These are phyloP conservation scores for Sclerotinia nivalis DNA, from an alignment of 2,329 filamentous ascomycete genomes.

Conservation along the genomic window DNA sequence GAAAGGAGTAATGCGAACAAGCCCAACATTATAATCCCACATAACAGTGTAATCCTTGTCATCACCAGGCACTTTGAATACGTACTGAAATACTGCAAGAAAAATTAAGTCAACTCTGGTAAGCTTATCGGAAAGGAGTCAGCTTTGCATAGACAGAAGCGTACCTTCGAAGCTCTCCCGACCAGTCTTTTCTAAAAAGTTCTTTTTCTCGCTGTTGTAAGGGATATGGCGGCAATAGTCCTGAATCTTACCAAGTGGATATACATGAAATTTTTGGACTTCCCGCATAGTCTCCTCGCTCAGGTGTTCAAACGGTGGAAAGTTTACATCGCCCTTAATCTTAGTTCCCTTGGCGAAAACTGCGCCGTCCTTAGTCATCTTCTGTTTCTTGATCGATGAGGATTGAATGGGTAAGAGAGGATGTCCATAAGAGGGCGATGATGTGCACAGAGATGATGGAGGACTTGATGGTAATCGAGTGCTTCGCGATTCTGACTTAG, in stretches of 20 bases:
- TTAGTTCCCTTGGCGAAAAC: constrained; percentile 59
- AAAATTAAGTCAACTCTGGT: constrained; percentile 28
- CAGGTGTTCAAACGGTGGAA: constrained; percentile 69
- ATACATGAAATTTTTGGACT: constrained; percentile 65
- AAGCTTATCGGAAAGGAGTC: constrained; percentile 17
- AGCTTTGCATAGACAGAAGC: constrained; percentile 30
- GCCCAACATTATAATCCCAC: constrained; percentile 96
- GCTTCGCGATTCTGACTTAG: constrained; percentile 43
- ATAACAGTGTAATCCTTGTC: constrained; percentile 73
- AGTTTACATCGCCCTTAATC: constrained; percentile 69
- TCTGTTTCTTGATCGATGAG: constrained; percentile 50
- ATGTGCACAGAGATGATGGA: constrained; percentile 33
- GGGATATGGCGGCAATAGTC: constrained; percentile 75
- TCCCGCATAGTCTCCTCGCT: constrained; percentile 57
- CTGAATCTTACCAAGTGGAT: constrained; percentile 62
- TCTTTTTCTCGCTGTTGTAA: constrained; percentile 92
- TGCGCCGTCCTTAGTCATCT: constrained; percentile 64
- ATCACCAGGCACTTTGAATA: constrained; percentile 69
- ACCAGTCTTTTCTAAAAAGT: constrained; percentile 82
- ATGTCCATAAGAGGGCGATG: constrained; percentile 36
- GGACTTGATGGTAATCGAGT: constrained; percentile 48
- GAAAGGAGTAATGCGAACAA: constrained; percentile 90
- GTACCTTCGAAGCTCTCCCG: constrained; percentile 86
- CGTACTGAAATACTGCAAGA: constrained; percentile 75
- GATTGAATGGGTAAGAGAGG: constrained; percentile 35